phyloP scores from a whole-genome alignment of 192 early-diverging fungal genomes.

The Anaeromyces robustus region DNA sequence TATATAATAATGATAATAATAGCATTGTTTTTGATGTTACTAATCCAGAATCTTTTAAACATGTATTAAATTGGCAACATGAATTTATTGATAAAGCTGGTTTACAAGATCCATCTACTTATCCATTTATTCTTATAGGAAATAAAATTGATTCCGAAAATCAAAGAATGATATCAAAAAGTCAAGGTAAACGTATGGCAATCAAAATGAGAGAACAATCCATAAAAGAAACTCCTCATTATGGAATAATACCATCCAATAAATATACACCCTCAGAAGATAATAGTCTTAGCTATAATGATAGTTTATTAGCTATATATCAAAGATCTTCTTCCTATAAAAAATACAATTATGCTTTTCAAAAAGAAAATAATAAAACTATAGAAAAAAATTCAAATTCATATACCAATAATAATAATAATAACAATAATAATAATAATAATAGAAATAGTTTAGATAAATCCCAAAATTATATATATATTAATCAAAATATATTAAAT shows the following conservation, averaged over 20 bases:
- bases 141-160: conserved; percentile 19
- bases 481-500: too few relatives aligned
- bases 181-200: conserved; percentile 12
- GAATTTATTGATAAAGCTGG: conserved; percentile 18
- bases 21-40: conserved; percentile 29
- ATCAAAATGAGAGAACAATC: conserved; percentile 4
- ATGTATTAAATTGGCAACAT: conserved; percentile 14
- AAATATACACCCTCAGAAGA: conserved; percentile 3
- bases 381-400: too few relatives aligned
- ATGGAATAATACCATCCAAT: neutral
- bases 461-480: too few relatives aligned
- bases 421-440: too few relatives aligned
- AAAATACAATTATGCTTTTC: neutral
- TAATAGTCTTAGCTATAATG: neutral
- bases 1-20: too few relatives aligned
- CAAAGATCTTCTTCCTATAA: neutral
- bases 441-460: too few relatives aligned
- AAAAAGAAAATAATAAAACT: neutral
- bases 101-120: conserved; percentile 15
- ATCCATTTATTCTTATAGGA: conserved; percentile 24
- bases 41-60: conserved; percentile 9
- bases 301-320: neutral
- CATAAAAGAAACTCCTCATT: neutral
- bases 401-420: too few relatives aligned
- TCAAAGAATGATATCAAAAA: conserved; percentile 7